phyloP scores from a whole-genome alignment of 352 stramenopile species.

The Saprolegnia diclina region DNA sequence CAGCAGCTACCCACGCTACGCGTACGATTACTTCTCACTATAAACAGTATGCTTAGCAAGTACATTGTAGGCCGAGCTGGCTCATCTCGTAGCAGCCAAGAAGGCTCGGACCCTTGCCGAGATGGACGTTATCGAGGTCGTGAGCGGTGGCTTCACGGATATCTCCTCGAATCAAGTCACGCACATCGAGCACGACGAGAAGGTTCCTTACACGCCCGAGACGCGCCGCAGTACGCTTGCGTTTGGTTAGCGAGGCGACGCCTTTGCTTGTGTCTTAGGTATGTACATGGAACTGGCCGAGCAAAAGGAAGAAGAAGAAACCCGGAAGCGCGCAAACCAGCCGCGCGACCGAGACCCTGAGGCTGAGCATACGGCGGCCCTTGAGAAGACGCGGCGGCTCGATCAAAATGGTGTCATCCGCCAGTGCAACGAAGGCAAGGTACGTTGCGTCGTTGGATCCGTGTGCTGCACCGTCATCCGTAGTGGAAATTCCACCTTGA shows the following conservation, averaged over 20 bases:
- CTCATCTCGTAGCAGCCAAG: constrained; percentile 12
- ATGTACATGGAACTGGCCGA: constrained; percentile 92
- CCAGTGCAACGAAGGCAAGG: constrained; percentile 89
- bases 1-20: constrained; percentile 55
- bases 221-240: constrained; percentile 32
- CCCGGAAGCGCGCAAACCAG: constrained; percentile 63
- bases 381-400: constrained; percentile 35
- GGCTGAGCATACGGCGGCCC: constrained; percentile 66
- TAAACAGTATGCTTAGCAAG: not conserved
- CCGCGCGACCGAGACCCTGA: constrained; percentile 84
- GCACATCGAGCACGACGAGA: constrained; percentile 32
- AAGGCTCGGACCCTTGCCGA: constrained; percentile 22
- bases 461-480: not conserved
- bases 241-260: constrained; percentile 14
- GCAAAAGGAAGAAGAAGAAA: constrained; percentile 90
- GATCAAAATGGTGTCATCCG: constrained; percentile 44
- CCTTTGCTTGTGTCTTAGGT: constrained; percentile 40
- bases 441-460: constrained; percentile 37
- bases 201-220: constrained; percentile 61
- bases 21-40: not conserved
- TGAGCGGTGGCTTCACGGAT: constrained; percentile 35
- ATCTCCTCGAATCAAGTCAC: constrained; percentile 31
- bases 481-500: constrained; percentile 84
- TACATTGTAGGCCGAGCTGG: constrained; percentile 30
- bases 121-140: constrained; percentile 39